Evolutionary conservation across 2,329 filamentous ascomycete genomes (phyloP), one percentile per base, ranked within the genome.

Genomic region (Penicillium olsonii): DNA sequence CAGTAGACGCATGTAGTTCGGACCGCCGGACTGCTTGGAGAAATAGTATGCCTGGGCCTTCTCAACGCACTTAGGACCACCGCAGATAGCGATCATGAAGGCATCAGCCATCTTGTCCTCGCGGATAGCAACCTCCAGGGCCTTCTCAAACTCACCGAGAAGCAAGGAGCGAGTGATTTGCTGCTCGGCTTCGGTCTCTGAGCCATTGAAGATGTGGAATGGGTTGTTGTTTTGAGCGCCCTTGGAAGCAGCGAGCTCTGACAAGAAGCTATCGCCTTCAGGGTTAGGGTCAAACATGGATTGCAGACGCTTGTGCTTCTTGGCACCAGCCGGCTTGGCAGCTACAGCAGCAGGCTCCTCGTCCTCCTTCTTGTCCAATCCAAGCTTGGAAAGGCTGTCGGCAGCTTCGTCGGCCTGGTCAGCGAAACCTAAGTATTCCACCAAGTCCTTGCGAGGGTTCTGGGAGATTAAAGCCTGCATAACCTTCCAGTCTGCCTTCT

Each of bases 61-160:
- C 63, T 96, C 90, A 37, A 97, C 87, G 52, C 95, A 87, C 58
- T 91, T 88, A 68, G 95, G 90, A 41, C 92, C 94, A 50, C 94
- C 92, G 64, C 92, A 97, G 63, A 97, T 96, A 39, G 95, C 94
- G 67, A 99, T 92, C 77, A 99, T 90, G 73, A 99, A 96, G 33
- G 94, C 94, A 74, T 99, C 94, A 0, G 94, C 94, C 68, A 97
- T 85, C 45, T 92, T 85, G 57, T 95, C 85, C 70, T 96, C 90
- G 63, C 89, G 85, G 14, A 99, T 75, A 62, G 91, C 96, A 43
- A 96, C 84, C 48, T 95, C 88, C 50, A 95, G 86, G 15, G 94
- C 94, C 67, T 88, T 88, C 49, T 92, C 85, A 64, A 99, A 99
- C 56, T 95, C 84, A 7, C 94, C 94, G 9, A 97, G 79, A 76